Conservation (phyloP, 768 basidiomycete species). For the Phaffia australis region DNA sequence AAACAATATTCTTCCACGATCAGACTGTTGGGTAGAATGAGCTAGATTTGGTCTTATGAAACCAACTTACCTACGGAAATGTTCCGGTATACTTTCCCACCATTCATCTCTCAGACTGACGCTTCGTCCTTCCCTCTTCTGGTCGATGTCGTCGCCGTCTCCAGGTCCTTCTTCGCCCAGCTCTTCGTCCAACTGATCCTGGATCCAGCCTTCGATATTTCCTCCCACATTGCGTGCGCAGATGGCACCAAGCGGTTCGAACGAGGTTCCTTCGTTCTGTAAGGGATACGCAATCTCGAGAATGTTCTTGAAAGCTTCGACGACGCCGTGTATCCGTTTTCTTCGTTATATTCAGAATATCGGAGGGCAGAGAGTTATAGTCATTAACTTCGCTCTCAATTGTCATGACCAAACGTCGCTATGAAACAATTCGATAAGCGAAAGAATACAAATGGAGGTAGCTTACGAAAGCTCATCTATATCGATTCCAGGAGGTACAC, state of each 20-base stretch:
- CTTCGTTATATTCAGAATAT: not conserved
- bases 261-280: not conserved
- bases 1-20: no score
- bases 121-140: constrained; percentile 7
- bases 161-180: constrained; percentile 1
- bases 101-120: constrained; percentile 22
- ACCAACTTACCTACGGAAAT: constrained; percentile 11
- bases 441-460: not conserved
- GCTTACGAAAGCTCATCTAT: constrained; percentile 18
- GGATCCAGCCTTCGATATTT: constrained; percentile 21
- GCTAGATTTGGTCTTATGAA: not conserved
- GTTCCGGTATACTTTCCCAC: constrained; percentile 19
- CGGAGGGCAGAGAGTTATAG: not conserved
- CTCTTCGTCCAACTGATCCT: constrained; percentile 16
- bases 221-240: constrained; percentile 10
- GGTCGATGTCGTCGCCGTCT: not conserved
- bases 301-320: constrained; percentile 17
- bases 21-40: not conserved
- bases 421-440: not conserved
- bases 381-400: not conserved
- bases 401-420: not conserved
- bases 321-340: constrained; percentile 10
- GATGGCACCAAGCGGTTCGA: not conserved
- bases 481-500: not conserved
- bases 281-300: constrained; percentile 16